A percentile compares a stretch with the other conserved stretches of the same genome.
Conservation (phyloP, 257 asterid species). For the Solanum raphanifolium region DNA sequence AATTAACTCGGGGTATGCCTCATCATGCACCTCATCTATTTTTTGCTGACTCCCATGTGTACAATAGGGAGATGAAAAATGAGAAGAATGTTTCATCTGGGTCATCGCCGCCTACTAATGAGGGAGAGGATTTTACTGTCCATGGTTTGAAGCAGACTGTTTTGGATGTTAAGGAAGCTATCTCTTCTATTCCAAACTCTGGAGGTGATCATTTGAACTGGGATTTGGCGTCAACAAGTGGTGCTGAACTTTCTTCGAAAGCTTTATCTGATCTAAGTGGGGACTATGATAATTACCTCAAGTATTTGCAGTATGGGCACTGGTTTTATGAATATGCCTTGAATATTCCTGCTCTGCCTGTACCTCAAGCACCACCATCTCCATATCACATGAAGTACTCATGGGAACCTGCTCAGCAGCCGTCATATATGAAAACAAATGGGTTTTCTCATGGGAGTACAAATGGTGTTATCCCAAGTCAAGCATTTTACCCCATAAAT, state of each 20-base stretch:
- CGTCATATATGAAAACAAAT: background rate
- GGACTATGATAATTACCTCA: slow-evolving; percentile 3
- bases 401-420: slow-evolving; percentile 6
- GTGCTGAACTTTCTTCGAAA: slow-evolving; percentile 15
- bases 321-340: background rate
- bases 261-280: slow-evolving; percentile 31
- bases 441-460: slow-evolving; percentile 3
- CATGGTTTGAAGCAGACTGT: background rate
- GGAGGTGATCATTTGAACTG: slow-evolving; percentile 2
- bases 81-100: slow-evolving; percentile 13
- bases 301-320: slow-evolving; percentile 1
- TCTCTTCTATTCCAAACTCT: background rate
- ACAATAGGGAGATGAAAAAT: background rate
- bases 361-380: background rate
- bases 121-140: background rate
- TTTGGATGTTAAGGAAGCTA: background rate
- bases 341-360: background rate
- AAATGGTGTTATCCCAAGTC: slow-evolving; percentile 7
- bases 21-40: slow-evolving; percentile 27
- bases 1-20: slow-evolving; percentile 4
- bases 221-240: slow-evolving; percentile 10
- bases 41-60: slow-evolving; percentile 17
- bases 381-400: background rate
- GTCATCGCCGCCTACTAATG: slow-evolving; percentile 8
- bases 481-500: background rate